phyloP scores from a whole-genome alignment of 1,284 basidiomycete species.

The Tilletia setariae region DNA sequence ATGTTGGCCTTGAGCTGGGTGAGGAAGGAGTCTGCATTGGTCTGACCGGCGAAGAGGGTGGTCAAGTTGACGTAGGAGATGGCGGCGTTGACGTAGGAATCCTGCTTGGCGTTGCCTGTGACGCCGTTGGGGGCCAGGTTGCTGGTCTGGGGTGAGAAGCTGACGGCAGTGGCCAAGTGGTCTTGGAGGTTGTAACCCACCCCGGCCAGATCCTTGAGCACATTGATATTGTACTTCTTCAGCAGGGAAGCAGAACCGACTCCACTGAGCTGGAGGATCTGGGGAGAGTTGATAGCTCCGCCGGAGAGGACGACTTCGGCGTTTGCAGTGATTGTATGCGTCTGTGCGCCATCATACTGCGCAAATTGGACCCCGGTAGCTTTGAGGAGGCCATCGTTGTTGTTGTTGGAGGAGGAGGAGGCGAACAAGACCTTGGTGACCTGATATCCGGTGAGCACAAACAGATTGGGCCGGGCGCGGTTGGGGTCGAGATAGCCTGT shows the following conservation, averaged over 20 bases:
- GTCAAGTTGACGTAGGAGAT: conserved; percentile 41
- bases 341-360: conserved; percentile 21
- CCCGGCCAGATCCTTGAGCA: conserved; percentile 58
- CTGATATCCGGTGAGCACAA: conserved; percentile 41
- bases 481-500: conserved; percentile 43
- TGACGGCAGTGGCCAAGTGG: conserved; percentile 50
- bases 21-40: background rate
- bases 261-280: conserved; percentile 61
- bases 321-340: conserved; percentile 37
- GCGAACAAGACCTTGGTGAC: conserved; percentile 40
- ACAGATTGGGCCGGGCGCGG: conserved; percentile 34
- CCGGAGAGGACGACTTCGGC: conserved; percentile 47
- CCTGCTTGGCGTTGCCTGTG: conserved; percentile 29
- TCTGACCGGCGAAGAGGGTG: conserved; percentile 22
- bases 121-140: conserved; percentile 23
- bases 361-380: conserved; percentile 42
- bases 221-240: conserved; percentile 54
- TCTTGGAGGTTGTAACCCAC: conserved; percentile 63
- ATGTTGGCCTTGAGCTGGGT: conserved; percentile 36
- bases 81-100: conserved; percentile 39
- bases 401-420: conserved; percentile 16
- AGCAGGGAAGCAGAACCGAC: conserved; percentile 58
- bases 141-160: conserved; percentile 28
- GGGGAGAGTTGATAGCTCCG: conserved; percentile 56
- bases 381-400: background rate